Conservation (phyloP, 176 grass and related monocot species). For the Guadua angustifolia region DNA sequence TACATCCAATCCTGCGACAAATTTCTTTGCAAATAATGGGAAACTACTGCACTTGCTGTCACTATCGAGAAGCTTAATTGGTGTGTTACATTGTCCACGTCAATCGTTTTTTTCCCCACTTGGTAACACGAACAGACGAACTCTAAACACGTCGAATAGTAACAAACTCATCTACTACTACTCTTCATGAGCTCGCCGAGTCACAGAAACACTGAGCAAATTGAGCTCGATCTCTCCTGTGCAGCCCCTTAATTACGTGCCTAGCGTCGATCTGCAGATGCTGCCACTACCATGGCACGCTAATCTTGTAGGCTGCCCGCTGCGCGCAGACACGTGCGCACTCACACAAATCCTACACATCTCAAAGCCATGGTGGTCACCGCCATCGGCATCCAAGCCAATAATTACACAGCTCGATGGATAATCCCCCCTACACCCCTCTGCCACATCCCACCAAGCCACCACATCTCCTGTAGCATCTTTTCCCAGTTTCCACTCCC, state of each 20-base stretch:
- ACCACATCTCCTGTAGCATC: constrained; percentile 48
- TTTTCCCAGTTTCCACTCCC: background rate
- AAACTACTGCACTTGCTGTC: background rate
- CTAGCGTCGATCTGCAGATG: background rate
- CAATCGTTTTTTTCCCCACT: background rate
- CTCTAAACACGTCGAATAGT: background rate
- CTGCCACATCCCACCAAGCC: constrained; percentile 28
- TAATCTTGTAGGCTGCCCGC: background rate
- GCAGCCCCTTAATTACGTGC: background rate
- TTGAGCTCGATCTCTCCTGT: background rate
- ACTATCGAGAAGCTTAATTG: background rate
- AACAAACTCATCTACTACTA: background rate
- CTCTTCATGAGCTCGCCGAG: background rate
- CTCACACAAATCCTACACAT: constrained; percentile 24
- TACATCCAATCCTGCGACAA: background rate
- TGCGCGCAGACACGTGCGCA: constrained; percentile 6
- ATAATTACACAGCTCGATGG: constrained; percentile 10
- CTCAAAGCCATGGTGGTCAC: constrained; percentile 33
- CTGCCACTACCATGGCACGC: background rate
- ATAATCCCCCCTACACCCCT: constrained; percentile 1
- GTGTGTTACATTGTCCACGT: background rate
- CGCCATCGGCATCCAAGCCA: background rate
- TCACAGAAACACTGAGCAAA: background rate
- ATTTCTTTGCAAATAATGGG: background rate
- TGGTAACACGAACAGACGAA: background rate